Evolutionary conservation across 2,329 filamentous ascomycete species (phyloP).

Genomic region (Plenodomus biglobosus): DNA sequence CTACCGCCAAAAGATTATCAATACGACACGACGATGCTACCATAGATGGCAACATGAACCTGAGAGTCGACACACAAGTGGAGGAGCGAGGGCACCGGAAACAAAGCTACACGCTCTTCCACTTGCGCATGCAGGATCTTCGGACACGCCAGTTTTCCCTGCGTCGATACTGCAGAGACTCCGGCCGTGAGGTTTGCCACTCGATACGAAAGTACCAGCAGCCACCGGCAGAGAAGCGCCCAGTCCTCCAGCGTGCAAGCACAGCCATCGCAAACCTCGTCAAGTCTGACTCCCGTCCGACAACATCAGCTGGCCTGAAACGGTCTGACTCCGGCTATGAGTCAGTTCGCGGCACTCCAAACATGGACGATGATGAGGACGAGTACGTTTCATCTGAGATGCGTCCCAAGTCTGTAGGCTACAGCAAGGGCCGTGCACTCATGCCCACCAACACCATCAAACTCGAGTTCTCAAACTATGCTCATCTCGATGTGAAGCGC

Average conservation of each 20-base stretch:
- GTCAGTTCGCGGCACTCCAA: constrained; percentile 42
- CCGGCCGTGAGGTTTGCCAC: constrained; percentile 89
- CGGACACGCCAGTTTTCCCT: constrained; percentile 85
- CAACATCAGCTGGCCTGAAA: constrained; percentile 49
- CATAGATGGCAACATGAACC: constrained; percentile 92
- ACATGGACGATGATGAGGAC: constrained; percentile 19
- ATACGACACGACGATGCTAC: constrained; percentile 91
- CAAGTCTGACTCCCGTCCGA: constrained; percentile 56
- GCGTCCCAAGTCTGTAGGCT: constrained; percentile 38
- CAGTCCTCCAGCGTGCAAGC: constrained; percentile 60
- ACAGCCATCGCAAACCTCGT: constrained; percentile 60
- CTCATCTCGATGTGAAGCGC: constrained; percentile 79
- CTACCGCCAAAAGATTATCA: constrained; percentile 75
- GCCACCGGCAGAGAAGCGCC: constrained; percentile 52
- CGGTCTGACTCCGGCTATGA: constrained; percentile 63
- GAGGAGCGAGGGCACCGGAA: constrained; percentile 58
- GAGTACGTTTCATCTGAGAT: constrained; percentile 18
- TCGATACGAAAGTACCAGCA: constrained; percentile 71
- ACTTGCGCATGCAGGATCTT: constrained; percentile 92
- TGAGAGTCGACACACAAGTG: constrained; percentile 80
- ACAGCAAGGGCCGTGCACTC: constrained; percentile 44
- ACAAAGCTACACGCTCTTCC: constrained; percentile 78
- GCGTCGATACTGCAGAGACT: constrained; percentile 87
- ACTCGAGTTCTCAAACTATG: constrained; percentile 97
- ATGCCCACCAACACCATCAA: constrained; percentile 75